Evolutionary conservation across 2,329 filamentous ascomycete genomes (phyloP).

Genomic region (Claviceps maximensis): DNA sequence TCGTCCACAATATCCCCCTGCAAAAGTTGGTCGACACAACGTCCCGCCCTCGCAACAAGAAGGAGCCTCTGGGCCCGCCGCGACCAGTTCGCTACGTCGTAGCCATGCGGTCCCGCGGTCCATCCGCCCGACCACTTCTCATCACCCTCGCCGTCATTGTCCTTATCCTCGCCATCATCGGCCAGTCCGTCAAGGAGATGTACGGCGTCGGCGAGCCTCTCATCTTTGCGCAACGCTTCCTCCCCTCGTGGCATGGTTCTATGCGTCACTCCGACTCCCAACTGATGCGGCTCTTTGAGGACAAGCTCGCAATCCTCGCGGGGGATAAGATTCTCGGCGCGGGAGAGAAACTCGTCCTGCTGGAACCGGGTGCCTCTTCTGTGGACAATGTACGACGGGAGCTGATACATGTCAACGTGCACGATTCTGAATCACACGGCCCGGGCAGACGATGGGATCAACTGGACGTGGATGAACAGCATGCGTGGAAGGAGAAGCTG

Average conservation of each 20-base stretch:
- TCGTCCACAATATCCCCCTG: constrained; percentile 68
- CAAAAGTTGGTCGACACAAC: constrained; percentile 29
- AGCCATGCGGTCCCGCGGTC: constrained; percentile 39
- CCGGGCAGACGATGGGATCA: constrained; percentile 58
- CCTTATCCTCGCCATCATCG: constrained; percentile 46
- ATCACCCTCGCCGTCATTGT: constrained; percentile 42
- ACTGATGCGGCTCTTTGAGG: constrained; percentile 14
- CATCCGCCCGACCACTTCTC: constrained; percentile 38
- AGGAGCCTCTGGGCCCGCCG: constrained; percentile 30
- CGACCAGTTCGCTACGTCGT: constrained; percentile 57
- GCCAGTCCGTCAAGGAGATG: constrained; percentile 52
- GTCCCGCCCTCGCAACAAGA: constrained; percentile 18
- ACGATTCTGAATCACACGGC: constrained; percentile 33
- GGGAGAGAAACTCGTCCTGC: constrained; percentile 27
- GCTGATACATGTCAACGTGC: constrained; percentile 27
- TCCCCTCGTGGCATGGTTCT: constrained; percentile 33
- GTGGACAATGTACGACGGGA: constrained; percentile 7
- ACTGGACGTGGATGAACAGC: constrained; percentile 46
- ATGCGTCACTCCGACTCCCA: constrained; percentile 15
- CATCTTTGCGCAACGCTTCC: constrained; percentile 40
- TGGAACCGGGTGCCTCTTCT: constrained; percentile 10
- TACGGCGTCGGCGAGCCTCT: constrained; percentile 42
- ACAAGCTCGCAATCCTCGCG: constrained; percentile 25
- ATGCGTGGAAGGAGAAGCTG: constrained; percentile 56
- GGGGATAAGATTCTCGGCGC: constrained; percentile 19